These are phyloP conservation scores for Candida ulmi DNA, from an alignment of 805 yeast genomes.

Conservation along the genomic window DNA sequence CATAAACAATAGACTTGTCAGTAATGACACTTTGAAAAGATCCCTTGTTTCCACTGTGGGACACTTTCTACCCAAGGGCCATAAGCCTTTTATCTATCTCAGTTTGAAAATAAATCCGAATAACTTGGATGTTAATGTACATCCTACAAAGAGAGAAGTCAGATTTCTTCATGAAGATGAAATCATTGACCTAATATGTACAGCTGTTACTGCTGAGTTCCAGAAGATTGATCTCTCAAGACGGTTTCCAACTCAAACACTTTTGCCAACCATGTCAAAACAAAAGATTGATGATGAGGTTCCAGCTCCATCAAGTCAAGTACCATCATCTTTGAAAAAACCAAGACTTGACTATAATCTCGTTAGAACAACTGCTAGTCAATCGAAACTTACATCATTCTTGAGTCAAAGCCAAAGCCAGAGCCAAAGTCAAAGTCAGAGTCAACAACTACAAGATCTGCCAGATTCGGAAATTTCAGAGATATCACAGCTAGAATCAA, in stretches of 20 bases:
- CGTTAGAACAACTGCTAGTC: conserved; percentile 68
- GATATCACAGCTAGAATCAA: not conserved
- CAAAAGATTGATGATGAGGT: conserved; percentile 13
- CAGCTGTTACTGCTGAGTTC: conserved; percentile 43
- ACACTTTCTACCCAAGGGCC: conserved; percentile 69
- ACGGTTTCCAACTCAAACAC: conserved; percentile 59
- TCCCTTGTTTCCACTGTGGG: conserved; percentile 45
- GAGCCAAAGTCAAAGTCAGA: too few species aligned
- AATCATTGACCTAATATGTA: conserved; percentile 58
- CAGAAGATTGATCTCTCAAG: conserved; percentile 61
- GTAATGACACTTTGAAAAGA: conserved; percentile 73
- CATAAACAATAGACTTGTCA: conserved; percentile 77
- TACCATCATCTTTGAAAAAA: conserved; percentile 8
- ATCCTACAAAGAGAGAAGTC: conserved; percentile 93
- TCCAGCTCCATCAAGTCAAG: not conserved
- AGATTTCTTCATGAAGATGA: conserved; percentile 83
- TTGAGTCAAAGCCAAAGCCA: conserved; percentile 10
- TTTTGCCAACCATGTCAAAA: conserved; percentile 30
- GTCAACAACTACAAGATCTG: too few species aligned
- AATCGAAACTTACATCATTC: conserved; percentile 44
- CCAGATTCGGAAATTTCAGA: too few species aligned
- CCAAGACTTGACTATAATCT: conserved; percentile 56
- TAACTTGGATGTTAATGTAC: conserved; percentile 87
- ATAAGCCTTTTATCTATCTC: conserved; percentile 71
- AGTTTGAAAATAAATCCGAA: conserved; percentile 60